Base-by-base conservation (phyloP, 73 alveolate genomes). In the Paramecium caudatum region DNA sequence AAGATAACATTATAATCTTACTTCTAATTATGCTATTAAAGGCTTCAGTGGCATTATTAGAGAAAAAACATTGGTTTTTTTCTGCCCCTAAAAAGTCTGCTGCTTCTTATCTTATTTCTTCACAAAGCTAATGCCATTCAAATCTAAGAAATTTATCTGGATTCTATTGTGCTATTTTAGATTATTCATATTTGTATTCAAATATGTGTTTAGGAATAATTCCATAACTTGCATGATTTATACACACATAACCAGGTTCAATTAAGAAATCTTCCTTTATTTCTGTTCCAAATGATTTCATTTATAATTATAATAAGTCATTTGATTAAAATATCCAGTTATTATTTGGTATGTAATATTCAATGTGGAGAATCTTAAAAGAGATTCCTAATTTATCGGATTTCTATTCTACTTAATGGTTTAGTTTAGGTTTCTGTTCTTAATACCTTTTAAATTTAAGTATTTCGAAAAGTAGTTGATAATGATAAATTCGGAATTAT, bases 211-310 rank as follows among this genome's bases (percentile, higher is more conserved):
- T 68, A 32, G 85, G 85, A 1, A 36, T 16, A 17, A 27, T n/a
- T n/a, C 85, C 85, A 68, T n/a, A 68, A 32, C 85, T 68, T n/a
- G 61, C 21, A 15, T 68, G 85, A 68, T 68, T 68, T 15, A 68
- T 55, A 68, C 55, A 32, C 13, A 36, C 55, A 36, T n/a, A 68
- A 5, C 85, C 85, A 27, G 46, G 46, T 36, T 68, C 85, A 32
- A 68, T 27, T 27, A 17, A 25, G 21, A 68, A 68, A 17, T 27
- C 27, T 15, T 68, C 85, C 23, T 68, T 68, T 15, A 68, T 32
- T 9, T 21, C 12, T 17, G 5, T 2, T 13, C 85, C 85, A 68
- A 68, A 68, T 1, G 65, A 16, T 7, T 47, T 13, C 65, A 47
- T 47, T n/a, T n/a, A n/a, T n/a, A n/a, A n/a, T n/a, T n/a, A n/a